Evolutionary conservation across 1,284 basidiomycete genomes (phyloP), one percentile per base, ranked within the genome.

Genomic region (Thecaphora frezii): DNA sequence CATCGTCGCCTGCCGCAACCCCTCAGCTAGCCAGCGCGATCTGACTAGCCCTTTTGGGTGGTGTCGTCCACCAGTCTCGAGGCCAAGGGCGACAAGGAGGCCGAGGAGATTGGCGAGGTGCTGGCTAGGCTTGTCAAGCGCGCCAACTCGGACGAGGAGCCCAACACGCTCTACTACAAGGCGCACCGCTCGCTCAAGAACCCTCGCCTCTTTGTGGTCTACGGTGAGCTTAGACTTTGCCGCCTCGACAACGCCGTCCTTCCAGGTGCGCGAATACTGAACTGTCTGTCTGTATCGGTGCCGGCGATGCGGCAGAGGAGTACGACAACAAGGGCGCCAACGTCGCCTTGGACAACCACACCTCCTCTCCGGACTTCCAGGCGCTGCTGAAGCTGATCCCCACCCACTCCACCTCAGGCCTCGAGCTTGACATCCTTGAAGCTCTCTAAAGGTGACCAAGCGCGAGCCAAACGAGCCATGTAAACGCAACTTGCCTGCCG

Each of bases 301-400:
- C n/a, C n/a, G n/a, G n/a, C n/a, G n/a, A n/a, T n/a, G 21, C 18
- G 14, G 45, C 51, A 65, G 62, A 66, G 50, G 54, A 62, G 52
- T 66, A 66, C 55, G 55, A 66, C 48, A 66, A 66, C 64, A 50
- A 61, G 55, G 64, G 56, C 18, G 54, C 55, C 50, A 41, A 58
- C 28, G 51, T 61, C 3, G 64, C 64, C 23, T 51, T 41, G 22
- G 10, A 26, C 16, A 44, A 58, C 41, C 64, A 66, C 46, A n/a
- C 42, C 2, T 52, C 51, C 18, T 58, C 58, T 19, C 41, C 53
- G 12, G 55, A 62, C 46, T 62, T 56, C 55, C 64, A 66, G 51
- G 26, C 39, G 24, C 64, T 66, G 43, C 62, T 66, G 58, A 36
- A 36, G 33, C 10, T 36, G 10, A 18, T 18, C 33, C 33, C 33